phyloP scores from a whole-genome alignment of 140 eudicot species.

The Stevia rebaudiana region DNA sequence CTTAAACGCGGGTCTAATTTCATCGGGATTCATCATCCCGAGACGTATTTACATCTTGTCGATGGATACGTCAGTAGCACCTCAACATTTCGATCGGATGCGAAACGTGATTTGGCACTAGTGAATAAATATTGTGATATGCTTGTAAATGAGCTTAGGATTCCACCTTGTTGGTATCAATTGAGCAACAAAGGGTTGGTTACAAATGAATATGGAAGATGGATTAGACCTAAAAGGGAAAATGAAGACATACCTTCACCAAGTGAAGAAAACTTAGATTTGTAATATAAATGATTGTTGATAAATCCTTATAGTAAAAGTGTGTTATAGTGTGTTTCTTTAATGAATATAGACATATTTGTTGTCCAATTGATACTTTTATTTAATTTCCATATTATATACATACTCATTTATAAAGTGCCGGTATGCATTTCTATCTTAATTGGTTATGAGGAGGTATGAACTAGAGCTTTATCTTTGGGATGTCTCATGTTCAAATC shows the following conservation, averaged over 20 bases:
- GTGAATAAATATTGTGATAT: conserved; percentile 75
- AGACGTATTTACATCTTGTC: conserved; percentile 74
- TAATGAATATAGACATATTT: conserved; percentile 3
- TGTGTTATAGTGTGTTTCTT: background rate
- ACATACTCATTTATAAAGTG: too few species aligned
- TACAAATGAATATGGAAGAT: conserved; percentile 54
- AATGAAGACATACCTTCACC: conserved; percentile 75
- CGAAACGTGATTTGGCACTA: conserved; percentile 63
- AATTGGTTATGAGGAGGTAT: too few species aligned
- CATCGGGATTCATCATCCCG: conserved; percentile 57
- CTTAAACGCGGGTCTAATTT: conserved; percentile 55
- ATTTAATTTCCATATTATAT: too few species aligned
- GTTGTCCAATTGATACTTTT: background rate
- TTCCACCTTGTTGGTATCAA: conserved; percentile 72
- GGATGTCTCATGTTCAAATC: too few species aligned
- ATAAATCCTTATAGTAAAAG: background rate
- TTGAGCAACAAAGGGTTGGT: conserved; percentile 63
- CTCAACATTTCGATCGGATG: conserved; percentile 43
- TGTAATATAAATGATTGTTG: conserved; percentile 1
- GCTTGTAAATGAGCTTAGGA: conserved; percentile 68
- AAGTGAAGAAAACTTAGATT: conserved; percentile 8
- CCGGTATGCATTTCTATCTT: too few species aligned
- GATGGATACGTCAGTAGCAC: conserved; percentile 46
- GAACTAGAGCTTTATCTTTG: too few species aligned
- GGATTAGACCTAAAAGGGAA: conserved; percentile 66